Evolutionary conservation across 257 asterid species (phyloP), one percentile per base, ranked within the genome.

Genomic region (Solanum arcanum): DNA sequence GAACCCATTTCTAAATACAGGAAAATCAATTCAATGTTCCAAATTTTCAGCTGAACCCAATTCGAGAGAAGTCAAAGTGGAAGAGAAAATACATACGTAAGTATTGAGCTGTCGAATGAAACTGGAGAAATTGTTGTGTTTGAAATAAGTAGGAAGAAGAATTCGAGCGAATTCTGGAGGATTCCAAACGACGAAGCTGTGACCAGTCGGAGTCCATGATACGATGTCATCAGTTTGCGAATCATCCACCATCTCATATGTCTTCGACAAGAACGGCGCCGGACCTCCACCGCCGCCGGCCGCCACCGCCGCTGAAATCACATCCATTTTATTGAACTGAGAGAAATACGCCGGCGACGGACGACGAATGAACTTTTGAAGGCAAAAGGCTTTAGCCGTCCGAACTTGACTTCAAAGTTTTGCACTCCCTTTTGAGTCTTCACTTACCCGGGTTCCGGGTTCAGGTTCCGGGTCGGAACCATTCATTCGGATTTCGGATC

Each of bases 41-140:
- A 23, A 84, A 2, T 25, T 13, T 68, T 13, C 37, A 76, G n/a
- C 60, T 9, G 25, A 73, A 35, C 31, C 47, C 81, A 64, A 9
- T 66, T 66, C 18, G 35, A 68, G 29, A 74, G 14, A 74, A 73
- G 81, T 46, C 47, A 85, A 81, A 25, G 7, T 62, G 60, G 9
- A 52, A 52, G 4, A 52, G 62, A 52, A 18, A 52, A 16, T 42
- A 39, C 94, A 75, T 94, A 96, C 99, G 68, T 96, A 96, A 86
- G 99, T 95, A 88, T 96, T 96, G 89, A 96, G 99, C 95, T 96
- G 99, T 78, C 99, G 98, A 49, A 96, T 95, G 91, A 96, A 96
- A 90, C 99, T 96, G 81, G 99, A 93, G 92, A 96, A 96, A 90
- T 95, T 96, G 87, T 92, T 96, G 95, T 95, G 99, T 87, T 95